Conservation (phyloP, 2,329 filamentous ascomycete genomes). For the Chrysoporthe deuterocubensis region DNA sequence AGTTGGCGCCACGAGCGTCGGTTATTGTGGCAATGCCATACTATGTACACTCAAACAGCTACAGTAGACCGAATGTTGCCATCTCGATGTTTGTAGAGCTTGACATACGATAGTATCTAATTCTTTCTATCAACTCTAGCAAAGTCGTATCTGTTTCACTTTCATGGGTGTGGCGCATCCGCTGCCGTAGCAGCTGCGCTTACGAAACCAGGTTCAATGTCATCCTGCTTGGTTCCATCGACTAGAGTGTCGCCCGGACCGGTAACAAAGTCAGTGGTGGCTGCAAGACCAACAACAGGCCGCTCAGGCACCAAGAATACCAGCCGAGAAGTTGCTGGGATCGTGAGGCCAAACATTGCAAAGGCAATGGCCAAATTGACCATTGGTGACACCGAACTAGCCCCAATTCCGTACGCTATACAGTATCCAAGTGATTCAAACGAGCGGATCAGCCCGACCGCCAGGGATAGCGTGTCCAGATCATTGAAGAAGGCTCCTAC, state of each 20-base stretch:
- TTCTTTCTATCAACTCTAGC: neutral
- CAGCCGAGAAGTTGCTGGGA: conserved; percentile 42
- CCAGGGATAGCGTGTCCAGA: conserved; percentile 53
- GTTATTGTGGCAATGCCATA: neutral
- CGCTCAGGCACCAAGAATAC: conserved; percentile 44
- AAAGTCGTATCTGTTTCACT: neutral
- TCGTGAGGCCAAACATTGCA: conserved; percentile 49
- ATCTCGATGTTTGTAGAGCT: neutral
- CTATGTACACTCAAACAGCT: neutral
- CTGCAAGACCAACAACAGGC: conserved; percentile 33
- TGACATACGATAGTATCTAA: neutral
- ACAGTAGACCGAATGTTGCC: neutral
- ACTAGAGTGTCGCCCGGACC: neutral
- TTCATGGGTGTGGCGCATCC: conserved; percentile 6
- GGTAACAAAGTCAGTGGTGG: conserved; percentile 12
- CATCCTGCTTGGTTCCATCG: neutral
- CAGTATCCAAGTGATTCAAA: conserved; percentile 54
- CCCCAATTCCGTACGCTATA: conserved; percentile 52
- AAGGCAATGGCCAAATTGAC: conserved; percentile 53
- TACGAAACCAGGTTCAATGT: neutral
- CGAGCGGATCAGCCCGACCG: conserved; percentile 51
- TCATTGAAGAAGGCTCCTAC: conserved; percentile 56
- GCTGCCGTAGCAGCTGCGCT: neutral
- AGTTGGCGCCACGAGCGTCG: neutral
- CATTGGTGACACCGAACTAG: conserved; percentile 49